Base-by-base conservation (phyloP, 2,329 filamentous ascomycete genomes). In the Mycosphaerella sp. region DNA sequence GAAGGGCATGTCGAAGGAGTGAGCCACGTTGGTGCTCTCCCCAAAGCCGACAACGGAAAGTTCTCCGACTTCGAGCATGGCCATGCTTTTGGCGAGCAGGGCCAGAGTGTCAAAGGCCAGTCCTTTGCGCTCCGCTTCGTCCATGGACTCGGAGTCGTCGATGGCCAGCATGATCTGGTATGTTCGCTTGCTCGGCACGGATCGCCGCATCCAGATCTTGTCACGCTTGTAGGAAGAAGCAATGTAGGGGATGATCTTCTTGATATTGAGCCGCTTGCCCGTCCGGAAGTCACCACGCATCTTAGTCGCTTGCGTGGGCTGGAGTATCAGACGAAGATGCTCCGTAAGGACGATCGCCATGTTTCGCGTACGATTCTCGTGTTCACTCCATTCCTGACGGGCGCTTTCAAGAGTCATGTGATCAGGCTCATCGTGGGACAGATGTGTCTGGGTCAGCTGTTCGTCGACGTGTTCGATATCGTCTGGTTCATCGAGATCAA, bases 191-290 rank as follows among this genome's bases (percentile, higher is more conserved):
- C 86, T 92, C 1, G 95, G 95, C 47, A 95, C 84, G 34, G 83
- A 86, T 53, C 95, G 84, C 11, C 95, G 87, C 86, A 98, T 95
- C 93, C 93, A 99, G 73, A 99, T 99, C 78, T 98, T 98, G 80
- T 99, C 93, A 57, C 93, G 88, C 78, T 96, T 97, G 80, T 96
- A 98, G 68, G 87, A 86, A 0, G 91, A 97, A 1, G 95, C 93
- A 64, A 99, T 97, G 74, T 98, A 99, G 0, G 95, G 93, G 66
- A 99, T 98, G 73, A 99, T 98, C 63, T 92, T 89, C 74, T 97
- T 97, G 77, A 99, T 95, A 73, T 97, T 98, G 64, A 99, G 88
- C 0, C 93, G 86, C 72, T 99, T 98, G 59, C 93, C 93, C 0
- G 93, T 98, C 62, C 93, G 88, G 80, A 95, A 97, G 62, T 95